These are phyloP conservation scores for Anthracocystis setariae DNA, from an alignment of 1,284 basidiomycete species.

Conservation along the genomic window DNA sequence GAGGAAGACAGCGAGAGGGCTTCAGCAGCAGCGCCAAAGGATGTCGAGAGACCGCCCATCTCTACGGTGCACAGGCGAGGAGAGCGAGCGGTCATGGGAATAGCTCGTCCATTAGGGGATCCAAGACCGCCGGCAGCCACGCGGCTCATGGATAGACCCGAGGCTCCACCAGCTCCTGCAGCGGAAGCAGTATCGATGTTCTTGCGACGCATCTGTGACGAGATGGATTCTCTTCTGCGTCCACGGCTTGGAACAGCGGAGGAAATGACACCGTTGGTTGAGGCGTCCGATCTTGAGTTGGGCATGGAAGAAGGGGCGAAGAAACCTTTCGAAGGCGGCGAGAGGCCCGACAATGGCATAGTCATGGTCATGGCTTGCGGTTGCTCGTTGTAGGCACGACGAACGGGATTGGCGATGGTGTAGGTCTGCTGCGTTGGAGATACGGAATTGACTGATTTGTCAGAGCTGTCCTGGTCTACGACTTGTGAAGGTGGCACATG, in stretches of 20 bases:
- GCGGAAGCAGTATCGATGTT: conserved; percentile 47
- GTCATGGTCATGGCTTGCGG: conserved; percentile 41
- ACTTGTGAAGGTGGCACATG: background rate
- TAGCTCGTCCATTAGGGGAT: conserved; percentile 48
- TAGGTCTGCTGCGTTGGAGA: conserved; percentile 16
- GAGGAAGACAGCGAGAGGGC: conserved; percentile 55
- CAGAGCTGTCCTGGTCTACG: background rate
- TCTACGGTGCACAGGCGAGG: conserved; percentile 37
- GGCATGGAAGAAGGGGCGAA: conserved; percentile 48
- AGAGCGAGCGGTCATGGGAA: conserved; percentile 43
- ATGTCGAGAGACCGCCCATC: conserved; percentile 55
- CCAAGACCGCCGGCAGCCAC: conserved; percentile 18
- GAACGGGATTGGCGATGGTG: conserved; percentile 25
- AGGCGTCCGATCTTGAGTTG: conserved; percentile 19
- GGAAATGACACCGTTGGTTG: conserved; percentile 30
- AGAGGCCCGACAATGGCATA: conserved; percentile 43
- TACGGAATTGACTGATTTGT: background rate
- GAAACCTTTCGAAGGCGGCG: conserved; percentile 52
- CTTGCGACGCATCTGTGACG: conserved; percentile 54
- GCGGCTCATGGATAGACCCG: conserved; percentile 41
- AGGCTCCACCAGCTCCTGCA: conserved; percentile 52
- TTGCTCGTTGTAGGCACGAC: conserved; percentile 33
- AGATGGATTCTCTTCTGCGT: conserved; percentile 56
- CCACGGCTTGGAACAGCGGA: conserved; percentile 53
- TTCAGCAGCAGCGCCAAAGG: conserved; percentile 64